Evolutionary conservation across 2,329 filamentous ascomycete species (phyloP).

Genomic region (Fusarium aywerte): DNA sequence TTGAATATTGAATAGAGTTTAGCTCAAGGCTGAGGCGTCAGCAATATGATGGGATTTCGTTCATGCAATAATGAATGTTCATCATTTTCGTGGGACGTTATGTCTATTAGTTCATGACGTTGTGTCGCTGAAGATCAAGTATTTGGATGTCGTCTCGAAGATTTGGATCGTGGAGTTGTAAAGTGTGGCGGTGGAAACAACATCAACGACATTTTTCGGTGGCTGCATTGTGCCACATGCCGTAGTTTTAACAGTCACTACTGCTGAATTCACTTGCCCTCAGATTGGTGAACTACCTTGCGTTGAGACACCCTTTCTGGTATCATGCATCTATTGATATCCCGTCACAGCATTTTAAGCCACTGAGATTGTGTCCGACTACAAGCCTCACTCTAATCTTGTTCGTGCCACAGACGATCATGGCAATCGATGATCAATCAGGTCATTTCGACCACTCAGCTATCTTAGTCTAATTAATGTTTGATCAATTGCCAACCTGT

Average conservation of each 20-base stretch:
- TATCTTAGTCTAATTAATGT: background rate
- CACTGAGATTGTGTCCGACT: background rate
- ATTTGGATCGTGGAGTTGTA: background rate
- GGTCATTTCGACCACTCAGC: background rate
- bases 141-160: background rate
- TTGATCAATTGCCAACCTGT: no score
- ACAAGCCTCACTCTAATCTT: slow-evolving; percentile 12
- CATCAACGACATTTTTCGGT: background rate
- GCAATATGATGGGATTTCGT: background rate
- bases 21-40: background rate
- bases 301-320: background rate
- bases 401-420: background rate
- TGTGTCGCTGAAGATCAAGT: background rate
- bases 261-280: background rate
- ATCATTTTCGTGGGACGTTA: background rate
- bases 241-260: background rate
- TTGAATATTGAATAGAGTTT: background rate
- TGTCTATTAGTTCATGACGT: background rate
- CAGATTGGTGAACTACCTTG: background rate
- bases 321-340: background rate
- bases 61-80: background rate
- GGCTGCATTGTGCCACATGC: background rate
- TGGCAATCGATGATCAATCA: background rate
- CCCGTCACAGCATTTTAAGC: background rate
- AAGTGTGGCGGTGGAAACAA: slow-evolving; percentile 4